Evolutionary conservation across 345 rosid species (phyloP), one percentile per base, ranked within the genome.

Genomic region (Kandelia obovata): DNA sequence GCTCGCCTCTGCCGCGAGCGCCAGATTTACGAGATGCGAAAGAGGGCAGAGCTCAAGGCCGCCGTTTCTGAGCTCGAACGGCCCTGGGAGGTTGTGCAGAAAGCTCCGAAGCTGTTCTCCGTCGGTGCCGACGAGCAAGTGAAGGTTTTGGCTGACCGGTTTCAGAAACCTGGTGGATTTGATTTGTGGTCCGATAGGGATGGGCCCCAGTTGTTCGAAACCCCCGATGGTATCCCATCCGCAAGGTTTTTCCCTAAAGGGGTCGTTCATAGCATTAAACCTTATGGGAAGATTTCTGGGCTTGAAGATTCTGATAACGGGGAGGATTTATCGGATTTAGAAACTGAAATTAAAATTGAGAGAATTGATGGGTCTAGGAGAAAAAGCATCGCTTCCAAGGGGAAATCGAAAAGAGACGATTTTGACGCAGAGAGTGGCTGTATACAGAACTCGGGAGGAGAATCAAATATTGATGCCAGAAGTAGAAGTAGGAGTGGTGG

Each of bases 221-320:
- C 81, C 2, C 82, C 66, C 5, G 91, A 85, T 32, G 92, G 81
- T 1, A 64, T 92, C 73, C 93, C 97, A 5, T 88, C 99, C 4
- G 96, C 97, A 6, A 82, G 96, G 83, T 89, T 91, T 75, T 92
- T 89, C 34, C 97, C 99, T 0, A 86, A 87, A 77, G 97, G 96
- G 8, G 97, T 86, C 31, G 96, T 90, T 73, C 96, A 89, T 47
- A 89, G 93, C 57, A 77, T 91, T 47, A 91, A 80, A 37, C 93
- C 97, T 3, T 92, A 87, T 53, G 84, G 76, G 66, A 69, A 65
- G 46, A 49, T 76, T 28, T 43, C 63, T 27, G 77, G 61, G 53
- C 34, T 55, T 28, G 63, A 46, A 62, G 80, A 73, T 8, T 61
- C n/a, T 16, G 70, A 59, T 10, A 64, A 17, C 2, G 63, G 19